A percentile compares a stretch with the other conserved stretches of the same genome.
Evolutionary conservation across 495 filamentous ascomycete genomes (phyloP).

Genomic region (Penicillium bialowiezense): DNA sequence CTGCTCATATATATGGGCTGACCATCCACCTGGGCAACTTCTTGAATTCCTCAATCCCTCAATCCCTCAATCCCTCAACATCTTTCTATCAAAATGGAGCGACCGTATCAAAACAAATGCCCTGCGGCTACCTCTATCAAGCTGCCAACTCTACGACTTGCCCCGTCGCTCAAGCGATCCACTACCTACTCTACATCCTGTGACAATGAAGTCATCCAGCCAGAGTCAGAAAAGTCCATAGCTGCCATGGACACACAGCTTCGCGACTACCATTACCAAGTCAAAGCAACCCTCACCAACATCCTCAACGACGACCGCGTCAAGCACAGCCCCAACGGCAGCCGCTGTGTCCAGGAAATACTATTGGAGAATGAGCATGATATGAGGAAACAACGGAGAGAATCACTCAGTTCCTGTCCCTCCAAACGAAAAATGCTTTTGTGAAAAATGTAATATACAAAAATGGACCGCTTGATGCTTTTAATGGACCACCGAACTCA

Average conservation of each 20-base stretch:
- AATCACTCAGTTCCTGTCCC: background rate
- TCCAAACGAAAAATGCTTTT: background rate
- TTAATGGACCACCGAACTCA: background rate
- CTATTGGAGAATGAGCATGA: conserved; percentile 2
- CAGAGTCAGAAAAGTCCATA: background rate
- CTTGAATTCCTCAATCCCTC: no score
- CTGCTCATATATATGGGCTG: background rate
- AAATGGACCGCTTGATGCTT: background rate
- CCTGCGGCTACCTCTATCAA: background rate
- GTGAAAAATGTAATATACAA: background rate
- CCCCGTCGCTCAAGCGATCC: background rate
- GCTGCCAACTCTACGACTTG: background rate
- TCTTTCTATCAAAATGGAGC: background rate
- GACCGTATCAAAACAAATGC: background rate
- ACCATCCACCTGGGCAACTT: no score
- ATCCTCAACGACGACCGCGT: conserved; percentile 9
- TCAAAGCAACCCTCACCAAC: conserved; percentile 8
- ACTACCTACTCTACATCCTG: background rate
- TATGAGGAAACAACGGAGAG: conserved; percentile 2
- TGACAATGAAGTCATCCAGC: background rate
- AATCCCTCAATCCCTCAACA: no score
- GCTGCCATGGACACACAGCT: background rate
- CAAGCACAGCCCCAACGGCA: conserved; percentile 3
- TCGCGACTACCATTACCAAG: background rate
- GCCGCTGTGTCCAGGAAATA: background rate